Percentiles rank a stretch among this genome's conserved stretches.
Evolutionary conservation across 441 rosid species (phyloP).

Genomic region (Adansonia grandidieri): DNA sequence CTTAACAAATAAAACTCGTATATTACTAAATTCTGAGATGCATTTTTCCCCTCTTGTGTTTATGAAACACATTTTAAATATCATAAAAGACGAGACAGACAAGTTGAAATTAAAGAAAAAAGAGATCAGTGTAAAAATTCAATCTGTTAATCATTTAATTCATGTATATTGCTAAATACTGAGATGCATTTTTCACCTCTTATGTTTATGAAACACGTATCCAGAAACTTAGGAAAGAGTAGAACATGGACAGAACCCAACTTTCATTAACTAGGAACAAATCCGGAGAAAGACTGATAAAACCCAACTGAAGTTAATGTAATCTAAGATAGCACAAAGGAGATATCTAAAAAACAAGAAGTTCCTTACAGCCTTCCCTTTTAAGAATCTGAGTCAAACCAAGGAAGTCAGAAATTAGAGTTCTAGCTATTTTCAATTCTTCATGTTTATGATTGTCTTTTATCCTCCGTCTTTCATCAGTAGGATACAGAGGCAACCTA

Average conservation of each 20-base stretch:
- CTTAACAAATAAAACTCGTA: background rate
- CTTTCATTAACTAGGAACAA: background rate
- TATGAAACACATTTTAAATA: background rate
- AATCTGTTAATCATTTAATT: background rate
- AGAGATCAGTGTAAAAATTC: background rate
- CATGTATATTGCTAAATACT: background rate
- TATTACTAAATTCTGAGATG: background rate
- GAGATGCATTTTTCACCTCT: background rate
- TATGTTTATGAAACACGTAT: background rate
- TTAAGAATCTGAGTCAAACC: background rate
- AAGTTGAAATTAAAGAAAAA: background rate
- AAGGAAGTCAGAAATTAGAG: background rate
- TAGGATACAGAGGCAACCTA: background rate
- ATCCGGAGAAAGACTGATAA: background rate
- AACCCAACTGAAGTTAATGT: background rate
- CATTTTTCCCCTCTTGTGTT: background rate
- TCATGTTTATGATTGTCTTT: background rate
- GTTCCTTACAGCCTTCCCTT: background rate
- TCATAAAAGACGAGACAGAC: conserved; percentile 10
- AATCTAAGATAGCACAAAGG: background rate
- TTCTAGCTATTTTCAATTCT: background rate
- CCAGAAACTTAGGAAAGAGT: background rate
- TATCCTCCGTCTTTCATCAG: background rate
- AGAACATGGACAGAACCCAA: background rate
- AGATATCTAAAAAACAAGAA: background rate